phyloP scores from a whole-genome alignment of 73 alveolate genomes.

The Diophrys sp. region DNA sequence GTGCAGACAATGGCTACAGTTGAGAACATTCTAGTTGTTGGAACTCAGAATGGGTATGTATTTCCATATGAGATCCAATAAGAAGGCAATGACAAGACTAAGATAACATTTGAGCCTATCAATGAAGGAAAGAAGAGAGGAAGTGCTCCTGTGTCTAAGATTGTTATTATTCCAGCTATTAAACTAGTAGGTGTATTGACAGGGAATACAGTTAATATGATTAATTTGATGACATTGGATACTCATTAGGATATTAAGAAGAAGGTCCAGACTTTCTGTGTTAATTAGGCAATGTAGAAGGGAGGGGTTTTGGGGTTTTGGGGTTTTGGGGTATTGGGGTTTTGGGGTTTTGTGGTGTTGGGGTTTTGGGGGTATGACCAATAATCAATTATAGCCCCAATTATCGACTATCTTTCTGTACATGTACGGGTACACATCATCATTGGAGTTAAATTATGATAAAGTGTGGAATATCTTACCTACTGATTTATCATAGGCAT shows the following conservation, averaged over 20 bases:
- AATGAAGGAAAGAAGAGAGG: constrained; percentile 56
- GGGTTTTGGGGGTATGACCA: too few relatives aligned
- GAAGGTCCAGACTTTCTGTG: constrained; percentile 42
- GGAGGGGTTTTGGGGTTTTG: too few relatives aligned
- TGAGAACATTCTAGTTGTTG: neutral
- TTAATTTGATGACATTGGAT: constrained; percentile 16
- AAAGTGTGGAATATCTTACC: too few relatives aligned
- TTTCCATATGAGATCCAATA: neutral
- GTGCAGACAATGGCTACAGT: neutral
- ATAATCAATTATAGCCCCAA: too few relatives aligned
- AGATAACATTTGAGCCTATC: constrained; percentile 23
- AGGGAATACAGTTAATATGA: constrained; percentile 13
- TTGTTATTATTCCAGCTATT: constrained; percentile 21
- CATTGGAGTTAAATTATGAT: too few relatives aligned
- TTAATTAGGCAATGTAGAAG: constrained; percentile 49
- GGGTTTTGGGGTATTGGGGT: too few relatives aligned
- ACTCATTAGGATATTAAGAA: constrained; percentile 35
- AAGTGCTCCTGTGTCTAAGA: constrained; percentile 6
- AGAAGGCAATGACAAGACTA: neutral
- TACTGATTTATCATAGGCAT: too few relatives aligned
- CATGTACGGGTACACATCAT: too few relatives aligned
- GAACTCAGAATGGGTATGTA: constrained; percentile 2
- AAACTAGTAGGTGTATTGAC: constrained; percentile 36
- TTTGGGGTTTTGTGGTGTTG: too few relatives aligned
- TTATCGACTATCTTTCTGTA: too few relatives aligned